Evolutionary conservation across 306 rosid species (phyloP).

Genomic region (Medicago arabica): DNA sequence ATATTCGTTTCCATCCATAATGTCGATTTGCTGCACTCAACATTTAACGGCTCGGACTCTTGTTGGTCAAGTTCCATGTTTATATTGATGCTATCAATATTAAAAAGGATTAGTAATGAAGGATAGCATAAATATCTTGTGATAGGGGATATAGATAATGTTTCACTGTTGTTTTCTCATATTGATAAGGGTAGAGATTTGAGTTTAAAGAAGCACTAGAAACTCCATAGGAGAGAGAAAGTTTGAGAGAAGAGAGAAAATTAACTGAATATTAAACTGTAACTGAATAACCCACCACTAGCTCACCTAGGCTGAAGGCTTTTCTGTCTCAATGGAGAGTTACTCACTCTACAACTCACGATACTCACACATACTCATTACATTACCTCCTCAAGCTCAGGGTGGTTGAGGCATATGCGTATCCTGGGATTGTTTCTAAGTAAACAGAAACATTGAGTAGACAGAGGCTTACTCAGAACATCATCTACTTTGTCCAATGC

Average conservation of each 20-base stretch:
- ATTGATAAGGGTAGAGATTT: background rate
- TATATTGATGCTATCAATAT: slow-evolving; percentile 22
- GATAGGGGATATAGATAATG: background rate
- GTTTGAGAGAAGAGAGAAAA: background rate
- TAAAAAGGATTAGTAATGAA: slow-evolving; percentile 18
- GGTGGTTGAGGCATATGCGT: too few relatives aligned
- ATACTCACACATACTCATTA: background rate
- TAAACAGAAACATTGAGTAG: too few relatives aligned
- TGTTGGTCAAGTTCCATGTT: slow-evolving; percentile 31
- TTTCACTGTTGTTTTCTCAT: too few relatives aligned
- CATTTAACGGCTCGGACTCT: slow-evolving; percentile 20
- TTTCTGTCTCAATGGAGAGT: background rate
- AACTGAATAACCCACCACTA: background rate
- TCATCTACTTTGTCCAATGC: too few relatives aligned
- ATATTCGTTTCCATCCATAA: slow-evolving; percentile 14
- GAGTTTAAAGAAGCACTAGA: background rate
- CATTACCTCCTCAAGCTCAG: background rate
- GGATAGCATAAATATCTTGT: background rate
- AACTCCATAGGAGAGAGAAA: background rate
- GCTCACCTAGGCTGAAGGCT: background rate
- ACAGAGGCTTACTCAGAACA: too few relatives aligned
- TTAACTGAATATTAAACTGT: background rate
- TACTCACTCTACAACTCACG: background rate
- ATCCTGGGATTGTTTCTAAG: too few relatives aligned
- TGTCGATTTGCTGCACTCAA: slow-evolving; percentile 11